Base-by-base conservation (phyloP, 352 stramenopile genomes). In the Globisporangium sylvaticum region DNA sequence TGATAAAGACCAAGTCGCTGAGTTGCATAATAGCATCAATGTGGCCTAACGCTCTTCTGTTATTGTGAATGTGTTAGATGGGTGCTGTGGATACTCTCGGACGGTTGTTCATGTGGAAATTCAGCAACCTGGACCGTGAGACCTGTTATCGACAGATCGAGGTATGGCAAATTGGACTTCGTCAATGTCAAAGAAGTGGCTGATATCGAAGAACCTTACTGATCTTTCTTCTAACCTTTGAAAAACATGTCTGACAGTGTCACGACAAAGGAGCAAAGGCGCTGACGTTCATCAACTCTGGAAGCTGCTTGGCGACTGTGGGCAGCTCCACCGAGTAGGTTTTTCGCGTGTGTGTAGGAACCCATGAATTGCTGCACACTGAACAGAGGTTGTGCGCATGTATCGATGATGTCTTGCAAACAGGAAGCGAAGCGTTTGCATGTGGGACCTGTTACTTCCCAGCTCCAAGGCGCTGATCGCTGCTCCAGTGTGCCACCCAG, bases 181-280 rank as follows among this genome's bases (percentile, higher is more conserved):
- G 27, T 20, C 27, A 34, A 34, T 39, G 25, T 8, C 14, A 58
- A 31, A 27, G 15, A 14, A 18, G 29, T 24, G 9, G 12, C 7
- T 2, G 24, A 0, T 27, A 37, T 22, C n/a, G n/a, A n/a, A 12
- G 46, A 22, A 50, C 50, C 61, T 15, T 4, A 48, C 61, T 48
- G 2, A 60, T 22, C 9, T 31, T 52, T 18, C 37, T 18, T 14
- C 12, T 50, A 20, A 46, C 9, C 2, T 0, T 46, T 14, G 15
- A 18, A 22, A 22, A 50, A 4, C 20, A 4, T 64, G 25, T 4
- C 7, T 58, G 14, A 24, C 53, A 92, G 77, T 95, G 87, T 58
- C 88, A 96, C 70, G 88, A 95, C 67, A 94, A 94, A 66, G 81
- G 87, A n/a, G 87, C 85, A 0, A 89, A 90, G 48, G 80, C 81